Percentiles rank a stretch among this genome's conserved stretches.
phyloP scores from a whole-genome alignment of 192 early-diverging fungal species.

The Pilaira anomala region DNA sequence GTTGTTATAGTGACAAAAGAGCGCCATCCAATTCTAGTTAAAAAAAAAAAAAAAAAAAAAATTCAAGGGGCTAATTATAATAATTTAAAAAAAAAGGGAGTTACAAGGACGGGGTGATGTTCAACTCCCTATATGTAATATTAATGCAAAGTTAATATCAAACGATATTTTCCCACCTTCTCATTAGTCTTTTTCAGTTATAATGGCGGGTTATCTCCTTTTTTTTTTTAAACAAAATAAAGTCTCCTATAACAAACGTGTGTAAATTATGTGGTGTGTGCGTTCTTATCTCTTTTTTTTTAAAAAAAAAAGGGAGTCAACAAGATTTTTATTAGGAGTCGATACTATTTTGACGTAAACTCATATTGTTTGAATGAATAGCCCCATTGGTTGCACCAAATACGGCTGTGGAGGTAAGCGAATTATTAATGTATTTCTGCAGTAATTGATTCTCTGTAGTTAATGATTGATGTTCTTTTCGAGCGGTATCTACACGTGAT shows the following conservation, averaged over 20 bases:
- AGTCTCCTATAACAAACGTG: no score
- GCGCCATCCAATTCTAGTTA: constrained; percentile 2
- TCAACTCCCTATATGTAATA: no score
- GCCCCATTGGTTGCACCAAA: constrained; percentile 35
- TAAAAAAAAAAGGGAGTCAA: not conserved
- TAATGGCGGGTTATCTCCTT: no score
- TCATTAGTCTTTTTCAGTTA: no score
- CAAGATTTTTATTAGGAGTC: constrained; percentile 5
- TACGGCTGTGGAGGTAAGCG: constrained; percentile 40
- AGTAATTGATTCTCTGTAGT: constrained; percentile 39
- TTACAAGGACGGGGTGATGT: not conserved
- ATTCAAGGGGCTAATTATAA: not conserved
- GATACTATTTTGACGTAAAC: constrained; percentile 10
- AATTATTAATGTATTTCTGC: constrained; percentile 43
- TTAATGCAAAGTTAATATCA: no score
- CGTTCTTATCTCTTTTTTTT: no score
- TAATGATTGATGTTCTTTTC: constrained; percentile 35
- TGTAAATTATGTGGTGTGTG: no score
- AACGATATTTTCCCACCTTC: no score
- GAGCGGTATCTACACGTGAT: constrained; percentile 32
- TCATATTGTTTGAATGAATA: constrained; percentile 12
- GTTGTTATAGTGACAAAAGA: constrained; percentile 1
- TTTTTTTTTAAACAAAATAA: no score
- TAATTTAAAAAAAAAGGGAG: not conserved
- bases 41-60: constrained; percentile 10